phyloP scores from a whole-genome alignment of 78 protist genomes.

The Capsaspora owczarzaki region DNA sequence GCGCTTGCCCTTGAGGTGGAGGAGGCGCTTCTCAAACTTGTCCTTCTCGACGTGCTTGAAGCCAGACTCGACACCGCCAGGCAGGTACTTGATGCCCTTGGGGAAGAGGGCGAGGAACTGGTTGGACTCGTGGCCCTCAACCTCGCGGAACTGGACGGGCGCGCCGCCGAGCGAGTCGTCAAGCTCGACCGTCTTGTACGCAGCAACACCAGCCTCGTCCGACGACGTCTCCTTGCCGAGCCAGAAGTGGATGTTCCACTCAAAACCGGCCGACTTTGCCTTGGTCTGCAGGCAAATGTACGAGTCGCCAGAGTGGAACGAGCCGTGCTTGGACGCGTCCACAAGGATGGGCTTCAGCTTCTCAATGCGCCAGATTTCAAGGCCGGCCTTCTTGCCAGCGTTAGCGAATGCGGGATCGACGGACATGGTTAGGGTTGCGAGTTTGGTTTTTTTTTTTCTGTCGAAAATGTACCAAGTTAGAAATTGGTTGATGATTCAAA shows the following conservation, averaged over 20 bases:
- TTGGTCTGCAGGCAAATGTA: conserved; percentile 2
- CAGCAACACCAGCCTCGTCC: conserved; percentile 65
- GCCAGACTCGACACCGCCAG: conserved; percentile 54
- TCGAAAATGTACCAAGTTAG: background rate
- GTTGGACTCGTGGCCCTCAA: conserved; percentile 38
- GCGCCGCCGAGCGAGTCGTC: conserved; percentile 30
- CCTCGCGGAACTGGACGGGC: conserved; percentile 51
- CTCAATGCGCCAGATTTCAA: conserved; percentile 9
- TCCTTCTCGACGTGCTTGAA: conserved; percentile 40
- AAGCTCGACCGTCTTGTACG: conserved; percentile 65
- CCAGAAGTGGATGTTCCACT: conserved; percentile 31
- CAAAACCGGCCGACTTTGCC: background rate
- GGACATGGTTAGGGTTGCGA: background rate
- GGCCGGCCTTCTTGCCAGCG: background rate
- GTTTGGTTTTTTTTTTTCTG: too few relatives aligned
- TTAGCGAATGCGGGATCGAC: background rate
- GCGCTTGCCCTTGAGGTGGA: conserved; percentile 53
- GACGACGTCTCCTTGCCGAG: conserved; percentile 6
- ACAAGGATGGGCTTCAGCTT: background rate
- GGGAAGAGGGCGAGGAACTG: conserved; percentile 28
- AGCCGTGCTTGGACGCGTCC: background rate
- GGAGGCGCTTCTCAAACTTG: conserved; percentile 17
- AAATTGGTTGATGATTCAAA: background rate
- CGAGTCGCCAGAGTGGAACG: conserved; percentile 6
- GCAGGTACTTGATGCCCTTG: conserved; percentile 9